Conservation (phyloP, 2,329 filamentous ascomycete species). For the Fusarium oligoseptatum region DNA sequence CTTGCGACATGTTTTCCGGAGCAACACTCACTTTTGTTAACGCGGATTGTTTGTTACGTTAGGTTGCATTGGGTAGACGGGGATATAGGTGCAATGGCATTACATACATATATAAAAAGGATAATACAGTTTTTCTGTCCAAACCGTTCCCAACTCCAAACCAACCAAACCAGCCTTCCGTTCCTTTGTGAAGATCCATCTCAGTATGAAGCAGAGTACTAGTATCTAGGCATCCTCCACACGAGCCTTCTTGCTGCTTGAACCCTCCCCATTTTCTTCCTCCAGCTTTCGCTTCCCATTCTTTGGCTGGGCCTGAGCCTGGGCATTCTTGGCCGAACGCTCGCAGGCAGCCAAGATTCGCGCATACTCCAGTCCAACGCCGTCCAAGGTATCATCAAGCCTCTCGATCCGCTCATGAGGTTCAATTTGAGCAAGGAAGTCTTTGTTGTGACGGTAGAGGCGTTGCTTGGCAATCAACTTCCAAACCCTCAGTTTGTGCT, state of each 20-base stretch:
- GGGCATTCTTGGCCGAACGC: constrained; percentile 50
- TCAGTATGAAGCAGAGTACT: not conserved
- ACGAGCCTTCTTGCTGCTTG: constrained; percentile 63
- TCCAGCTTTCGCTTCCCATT: constrained; percentile 63
- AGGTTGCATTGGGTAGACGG: constrained; percentile 35
- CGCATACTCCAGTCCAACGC: constrained; percentile 81
- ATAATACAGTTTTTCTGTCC: constrained; percentile 33
- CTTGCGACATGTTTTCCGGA: constrained; percentile 27
- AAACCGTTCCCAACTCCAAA: constrained; percentile 25
- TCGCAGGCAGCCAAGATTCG: constrained; percentile 68
- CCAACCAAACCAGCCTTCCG: constrained; percentile 6
- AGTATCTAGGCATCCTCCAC: constrained; percentile 51
- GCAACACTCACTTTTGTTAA: constrained; percentile 40
- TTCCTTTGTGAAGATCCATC: constrained; percentile 5
- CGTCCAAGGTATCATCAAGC: constrained; percentile 76
- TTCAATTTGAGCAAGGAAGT: constrained; percentile 78
- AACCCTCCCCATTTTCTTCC: constrained; percentile 42
- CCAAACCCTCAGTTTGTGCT: constrained; percentile 78
- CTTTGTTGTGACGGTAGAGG: constrained; percentile 80
- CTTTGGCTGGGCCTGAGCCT: constrained; percentile 25
- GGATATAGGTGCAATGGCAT: constrained; percentile 38
- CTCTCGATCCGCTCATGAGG: constrained; percentile 76
- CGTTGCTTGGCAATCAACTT: constrained; percentile 81
- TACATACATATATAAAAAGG: constrained; percentile 33
- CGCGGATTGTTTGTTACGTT: constrained; percentile 38